phyloP scores from a whole-genome alignment of 768 basidiomycete species.

The Boletus insuetus region DNA sequence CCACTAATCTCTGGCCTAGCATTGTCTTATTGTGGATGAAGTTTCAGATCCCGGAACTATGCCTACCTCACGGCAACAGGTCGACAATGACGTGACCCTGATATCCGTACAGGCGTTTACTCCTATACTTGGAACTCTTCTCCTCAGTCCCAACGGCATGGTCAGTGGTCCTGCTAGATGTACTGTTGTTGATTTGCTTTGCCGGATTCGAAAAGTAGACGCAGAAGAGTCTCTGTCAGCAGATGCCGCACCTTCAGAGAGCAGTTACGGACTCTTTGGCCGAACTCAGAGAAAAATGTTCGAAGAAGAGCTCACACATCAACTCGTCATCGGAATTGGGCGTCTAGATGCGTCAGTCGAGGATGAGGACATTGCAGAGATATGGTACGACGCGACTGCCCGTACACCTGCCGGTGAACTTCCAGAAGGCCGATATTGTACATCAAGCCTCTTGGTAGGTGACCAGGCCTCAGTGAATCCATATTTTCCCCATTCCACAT shows the following conservation, averaged over 20 bases:
- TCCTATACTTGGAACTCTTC: constrained; percentile 82
- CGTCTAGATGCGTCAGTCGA: constrained; percentile 48
- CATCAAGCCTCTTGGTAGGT: constrained; percentile 5
- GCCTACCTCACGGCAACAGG: constrained; percentile 13
- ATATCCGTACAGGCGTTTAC: constrained; percentile 88
- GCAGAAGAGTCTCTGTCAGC: constrained; percentile 36
- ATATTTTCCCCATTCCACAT: constrained; percentile 48
- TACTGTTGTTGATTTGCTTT: constrained; percentile 76
- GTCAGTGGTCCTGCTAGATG: constrained; percentile 73
- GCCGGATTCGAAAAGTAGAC: constrained; percentile 64
- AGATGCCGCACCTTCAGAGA: constrained; percentile 31
- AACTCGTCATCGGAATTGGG: constrained; percentile 89
- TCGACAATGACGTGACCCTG: constrained; percentile 30
- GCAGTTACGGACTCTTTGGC: constrained; percentile 47
- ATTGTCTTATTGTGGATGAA: constrained; percentile 65
- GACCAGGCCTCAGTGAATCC: constrained; percentile 38
- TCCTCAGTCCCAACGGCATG: constrained; percentile 74
- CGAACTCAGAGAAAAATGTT: constrained; percentile 59
- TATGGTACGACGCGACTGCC: constrained; percentile 32
- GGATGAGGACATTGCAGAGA: constrained; percentile 36
- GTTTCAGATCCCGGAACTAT: constrained; percentile 14
- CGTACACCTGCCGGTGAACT: constrained; percentile 32
- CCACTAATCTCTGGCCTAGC: constrained; percentile 36
- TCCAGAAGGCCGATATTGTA: constrained; percentile 15
- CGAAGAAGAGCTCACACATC: constrained; percentile 77